Evolutionary conservation across 345 rosid species (phyloP).

Genomic region (Eutrema heterophyllum): DNA sequence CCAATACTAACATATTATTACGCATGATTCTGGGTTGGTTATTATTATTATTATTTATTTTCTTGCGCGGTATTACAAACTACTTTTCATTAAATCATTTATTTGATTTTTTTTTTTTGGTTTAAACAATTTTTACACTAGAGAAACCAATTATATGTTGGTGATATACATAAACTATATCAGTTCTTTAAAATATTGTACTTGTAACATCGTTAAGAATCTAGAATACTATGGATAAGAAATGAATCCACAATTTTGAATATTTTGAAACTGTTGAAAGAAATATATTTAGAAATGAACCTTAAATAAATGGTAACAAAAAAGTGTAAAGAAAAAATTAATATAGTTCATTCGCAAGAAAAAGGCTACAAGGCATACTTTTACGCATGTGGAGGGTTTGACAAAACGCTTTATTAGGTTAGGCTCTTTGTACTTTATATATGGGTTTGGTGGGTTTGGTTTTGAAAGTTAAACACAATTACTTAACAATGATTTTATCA

Average conservation of each 20-base stretch:
- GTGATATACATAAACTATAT: not conserved
- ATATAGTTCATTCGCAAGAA: constrained; percentile 3
- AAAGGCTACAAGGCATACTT: constrained; percentile 28
- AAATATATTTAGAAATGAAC: not conserved
- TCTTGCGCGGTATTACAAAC: too few relatives aligned
- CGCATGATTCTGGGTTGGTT: not conserved
- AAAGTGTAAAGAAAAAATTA: not conserved
- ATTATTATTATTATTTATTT: not conserved
- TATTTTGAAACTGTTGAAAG: not conserved
- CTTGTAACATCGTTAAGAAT: not conserved
- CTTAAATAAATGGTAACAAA: not conserved
- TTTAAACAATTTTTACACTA: not conserved
- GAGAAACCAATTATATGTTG: not conserved
- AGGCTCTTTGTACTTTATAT: constrained; percentile 37
- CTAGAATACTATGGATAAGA: not conserved
- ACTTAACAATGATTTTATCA: constrained; percentile 27
- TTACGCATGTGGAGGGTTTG: constrained; percentile 76
- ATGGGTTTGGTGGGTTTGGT: constrained; percentile 53
- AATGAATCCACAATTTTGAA: not conserved
- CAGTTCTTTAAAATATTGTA: too few relatives aligned
- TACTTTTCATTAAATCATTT: not conserved
- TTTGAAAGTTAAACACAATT: constrained; percentile 27
- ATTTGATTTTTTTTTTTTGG: not conserved
- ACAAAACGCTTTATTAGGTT: constrained; percentile 32
- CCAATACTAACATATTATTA: not conserved